Base-by-base conservation (phyloP, 2,329 filamentous ascomycete genomes). In the Venturia oleaginea region DNA sequence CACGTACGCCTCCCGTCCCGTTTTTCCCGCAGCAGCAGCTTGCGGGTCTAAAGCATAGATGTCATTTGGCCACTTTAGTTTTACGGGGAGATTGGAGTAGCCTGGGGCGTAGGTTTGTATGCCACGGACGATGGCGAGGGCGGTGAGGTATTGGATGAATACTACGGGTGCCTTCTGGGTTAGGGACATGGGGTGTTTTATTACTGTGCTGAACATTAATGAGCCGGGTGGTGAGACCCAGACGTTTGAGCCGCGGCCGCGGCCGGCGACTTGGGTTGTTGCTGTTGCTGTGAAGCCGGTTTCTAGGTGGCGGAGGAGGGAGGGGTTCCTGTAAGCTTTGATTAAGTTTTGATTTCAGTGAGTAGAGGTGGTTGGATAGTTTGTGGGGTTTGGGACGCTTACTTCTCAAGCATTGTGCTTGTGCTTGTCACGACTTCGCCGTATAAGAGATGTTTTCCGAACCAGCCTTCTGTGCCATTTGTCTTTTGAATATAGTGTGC, bases 21-120 rank as follows among this genome's bases (percentile, higher is more conserved):
- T 59, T 80, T 81, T 63, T 75, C 78, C 6, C 83, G 89, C 13
- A 2, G 27, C 51, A 8, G 30, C 17, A 1, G 34, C 51, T 3
- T 64, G 59, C 0, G 75, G 75, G 59, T 74, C 72, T 15, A 75
- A 69, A 2, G 75, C 76, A 70, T 79, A 79, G 64, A 99, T 90
- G 72, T 99, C 94, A 71, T 99, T 99, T 13, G 94, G 94, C 94
- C 94, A 99, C 75, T 99, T 99, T 38, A 99, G 78, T 73, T 90
- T 92, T 48, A 99, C 82, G 0, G 90, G 90, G 4, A 97, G 75
- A 0, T 85, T 80, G 6, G 84, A 81, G 74, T 95, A 97, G 8
- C 87, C 90, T 2, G 76, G 76, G 60, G 88, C 91, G 72, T 97
- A 97, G 32, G 81, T 83, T 67, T 90, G 87, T 67, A 97, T 87